These are phyloP conservation scores for Microcyclosporella mali DNA, from an alignment of 2,329 filamentous ascomycete genomes.

Conservation along the genomic window DNA sequence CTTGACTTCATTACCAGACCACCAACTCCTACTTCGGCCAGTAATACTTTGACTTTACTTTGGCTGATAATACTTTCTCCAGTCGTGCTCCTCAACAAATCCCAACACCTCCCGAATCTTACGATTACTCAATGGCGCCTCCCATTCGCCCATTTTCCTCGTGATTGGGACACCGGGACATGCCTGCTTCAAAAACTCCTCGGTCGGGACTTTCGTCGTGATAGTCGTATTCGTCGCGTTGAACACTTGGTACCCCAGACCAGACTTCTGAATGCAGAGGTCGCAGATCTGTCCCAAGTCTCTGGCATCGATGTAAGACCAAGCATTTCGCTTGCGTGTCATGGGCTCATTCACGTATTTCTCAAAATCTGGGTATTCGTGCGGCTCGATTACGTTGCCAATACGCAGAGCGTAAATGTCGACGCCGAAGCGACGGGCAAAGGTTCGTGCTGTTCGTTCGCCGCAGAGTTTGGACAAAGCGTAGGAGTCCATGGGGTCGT, in stretches of 20 bases:
- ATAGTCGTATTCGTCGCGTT: constrained; percentile 60
- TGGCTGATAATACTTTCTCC: constrained; percentile 45
- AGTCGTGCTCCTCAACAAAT: constrained; percentile 54
- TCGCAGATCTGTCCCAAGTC: constrained; percentile 59
- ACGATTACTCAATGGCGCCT: constrained; percentile 55
- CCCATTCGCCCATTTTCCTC: constrained; percentile 51
- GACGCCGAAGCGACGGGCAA: constrained; percentile 49
- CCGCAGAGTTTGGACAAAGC: constrained; percentile 55
- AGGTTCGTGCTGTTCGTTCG: constrained; percentile 52
- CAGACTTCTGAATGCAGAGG: constrained; percentile 47
- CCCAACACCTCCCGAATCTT: constrained; percentile 56
- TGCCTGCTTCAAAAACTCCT: constrained; percentile 46
- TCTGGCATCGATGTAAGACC: constrained; percentile 58
- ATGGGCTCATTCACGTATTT: constrained; percentile 46
- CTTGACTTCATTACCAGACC: no score
- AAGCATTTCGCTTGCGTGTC: constrained; percentile 52
- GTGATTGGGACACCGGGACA: constrained; percentile 48
- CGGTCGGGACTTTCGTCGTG: constrained; percentile 48
- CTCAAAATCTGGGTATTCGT: constrained; percentile 54
- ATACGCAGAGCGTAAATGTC: constrained; percentile 59
- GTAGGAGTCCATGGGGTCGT: constrained; percentile 57
- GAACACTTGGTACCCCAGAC: constrained; percentile 57
- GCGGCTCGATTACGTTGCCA: constrained; percentile 56
- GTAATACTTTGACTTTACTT: not conserved
- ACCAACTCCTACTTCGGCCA: no score